Percentiles rank a stretch among this genome's conserved stretches.
Conservation (phyloP, 1,139 yeast species). For the Schwanniomyces etchellsii region DNA sequence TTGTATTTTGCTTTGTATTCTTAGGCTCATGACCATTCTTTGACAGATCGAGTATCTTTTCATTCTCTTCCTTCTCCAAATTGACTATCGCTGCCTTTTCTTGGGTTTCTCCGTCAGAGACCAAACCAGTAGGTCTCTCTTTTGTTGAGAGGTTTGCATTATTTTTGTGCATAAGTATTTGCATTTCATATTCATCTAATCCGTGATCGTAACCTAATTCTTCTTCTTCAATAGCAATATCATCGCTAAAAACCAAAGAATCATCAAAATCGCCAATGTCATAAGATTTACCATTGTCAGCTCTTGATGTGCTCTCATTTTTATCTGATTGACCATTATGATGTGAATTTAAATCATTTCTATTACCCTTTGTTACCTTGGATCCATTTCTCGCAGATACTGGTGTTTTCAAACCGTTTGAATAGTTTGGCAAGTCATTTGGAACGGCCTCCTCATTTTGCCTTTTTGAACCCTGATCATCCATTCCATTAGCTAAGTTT, state of each 20-base stretch:
- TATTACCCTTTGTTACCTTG: slow-evolving; percentile 5
- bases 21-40: not conserved
- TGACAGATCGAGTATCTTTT: not conserved
- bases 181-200: slow-evolving; percentile 24
- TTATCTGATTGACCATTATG: slow-evolving; percentile 1
- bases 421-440: not conserved
- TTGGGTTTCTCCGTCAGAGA: not conserved
- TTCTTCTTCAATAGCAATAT: slow-evolving; percentile 35
- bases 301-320: not conserved
- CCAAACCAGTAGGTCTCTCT: not conserved
- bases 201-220: slow-evolving; percentile 13
- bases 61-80: not conserved
- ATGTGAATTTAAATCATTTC: slow-evolving; percentile 6
- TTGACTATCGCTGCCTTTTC: not conserved
- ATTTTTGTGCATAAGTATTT: slow-evolving; percentile 13
- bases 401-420: slow-evolving; percentile 2
- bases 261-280: slow-evolving; percentile 48
- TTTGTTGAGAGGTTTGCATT: slow-evolving; percentile 6
- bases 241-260: slow-evolving; percentile 65
- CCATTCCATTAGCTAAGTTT: slow-evolving; percentile 1
- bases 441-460: not conserved
- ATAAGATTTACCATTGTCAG: slow-evolving; percentile 5
- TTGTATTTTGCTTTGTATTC: slow-evolving; percentile 17
- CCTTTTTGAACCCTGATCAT: not conserved
- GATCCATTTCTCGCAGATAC: slow-evolving; percentile 1